Evolutionary conservation across 345 rosid genomes (phyloP).

Genomic region (Lumnitzera racemosa): DNA sequence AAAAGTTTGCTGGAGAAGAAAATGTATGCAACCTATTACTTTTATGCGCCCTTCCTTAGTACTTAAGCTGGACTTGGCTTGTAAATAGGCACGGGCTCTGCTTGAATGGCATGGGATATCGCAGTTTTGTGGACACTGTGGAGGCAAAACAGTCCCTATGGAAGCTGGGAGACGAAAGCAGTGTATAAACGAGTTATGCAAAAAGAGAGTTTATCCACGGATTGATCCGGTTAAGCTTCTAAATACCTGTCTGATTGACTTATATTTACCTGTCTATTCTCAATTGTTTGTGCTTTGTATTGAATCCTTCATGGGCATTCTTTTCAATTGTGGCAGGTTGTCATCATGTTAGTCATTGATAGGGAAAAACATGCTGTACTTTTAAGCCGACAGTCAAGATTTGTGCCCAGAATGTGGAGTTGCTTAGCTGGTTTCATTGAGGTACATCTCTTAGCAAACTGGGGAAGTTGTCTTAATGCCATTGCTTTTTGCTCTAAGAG

Average conservation of each 20-base stretch:
- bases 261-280: background rate
- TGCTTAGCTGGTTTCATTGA: constrained; percentile 94
- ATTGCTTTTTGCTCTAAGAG: background rate
- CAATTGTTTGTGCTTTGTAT: background rate
- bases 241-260: background rate
- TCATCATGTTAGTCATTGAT: constrained; percentile 91
- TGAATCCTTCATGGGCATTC: background rate
- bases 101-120: constrained; percentile 75
- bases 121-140: constrained; percentile 78
- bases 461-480: constrained; percentile 1
- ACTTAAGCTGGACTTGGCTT: constrained; percentile 1
- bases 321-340: constrained; percentile 42
- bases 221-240: constrained; percentile 62
- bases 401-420: constrained; percentile 94
- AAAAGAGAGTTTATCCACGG: constrained; percentile 75
- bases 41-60: background rate
- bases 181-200: constrained; percentile 58
- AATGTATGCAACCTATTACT: background rate
- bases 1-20: too few relatives aligned
- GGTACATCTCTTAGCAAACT: constrained; percentile 27
- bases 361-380: constrained; percentile 76
- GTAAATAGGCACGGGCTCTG: constrained; percentile 70
- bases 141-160: constrained; percentile 46
- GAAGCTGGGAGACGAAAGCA: constrained; percentile 86
- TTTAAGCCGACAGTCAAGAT: constrained; percentile 78